Percentiles rank a stretch among this genome's conserved stretches.
These are phyloP conservation scores for Calocybe gambosa DNA, from an alignment of 1,284 basidiomycete genomes.

Conservation along the genomic window DNA sequence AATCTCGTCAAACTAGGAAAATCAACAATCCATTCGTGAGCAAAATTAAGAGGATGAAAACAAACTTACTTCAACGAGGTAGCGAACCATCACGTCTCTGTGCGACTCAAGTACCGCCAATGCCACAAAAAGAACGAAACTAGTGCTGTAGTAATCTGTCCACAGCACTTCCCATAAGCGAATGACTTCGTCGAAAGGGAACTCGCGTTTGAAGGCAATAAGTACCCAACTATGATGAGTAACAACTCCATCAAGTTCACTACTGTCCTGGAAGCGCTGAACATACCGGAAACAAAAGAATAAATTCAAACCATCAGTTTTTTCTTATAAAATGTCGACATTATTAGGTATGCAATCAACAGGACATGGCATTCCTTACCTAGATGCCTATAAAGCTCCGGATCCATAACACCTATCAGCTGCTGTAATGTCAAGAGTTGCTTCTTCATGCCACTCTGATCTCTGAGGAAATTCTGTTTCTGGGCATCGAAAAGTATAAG, in stretches of 20 bases:
- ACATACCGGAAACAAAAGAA: constrained; percentile 95
- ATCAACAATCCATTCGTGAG: neutral
- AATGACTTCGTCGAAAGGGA: constrained; percentile 84
- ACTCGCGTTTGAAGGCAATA: constrained; percentile 94
- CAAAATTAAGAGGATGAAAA: neutral
- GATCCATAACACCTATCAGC: constrained; percentile 90
- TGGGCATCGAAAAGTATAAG: constrained; percentile 24
- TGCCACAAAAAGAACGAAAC: constrained; percentile 93
- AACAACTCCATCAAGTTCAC: neutral
- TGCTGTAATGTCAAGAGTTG: constrained; percentile 88
- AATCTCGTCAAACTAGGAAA: constrained; percentile 70
- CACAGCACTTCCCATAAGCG: constrained; percentile 95
- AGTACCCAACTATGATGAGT: constrained; percentile 64
- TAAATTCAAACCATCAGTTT: constrained; percentile 85
- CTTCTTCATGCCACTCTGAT: constrained; percentile 96
- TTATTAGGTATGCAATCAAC: neutral
- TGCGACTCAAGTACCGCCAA: constrained; percentile 92
- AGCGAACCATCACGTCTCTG: constrained; percentile 88
- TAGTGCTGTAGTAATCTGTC: constrained; percentile 84
- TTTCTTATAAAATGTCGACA: constrained; percentile 47
- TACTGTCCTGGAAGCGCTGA: neutral
- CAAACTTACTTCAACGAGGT: constrained; percentile 73
- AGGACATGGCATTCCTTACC: constrained; percentile 36
- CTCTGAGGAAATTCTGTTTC: constrained; percentile 93
- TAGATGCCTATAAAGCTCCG: constrained; percentile 84